These are phyloP conservation scores for Serendipita vermifera DNA, from an alignment of 768 basidiomycete species.

Conservation along the genomic window DNA sequence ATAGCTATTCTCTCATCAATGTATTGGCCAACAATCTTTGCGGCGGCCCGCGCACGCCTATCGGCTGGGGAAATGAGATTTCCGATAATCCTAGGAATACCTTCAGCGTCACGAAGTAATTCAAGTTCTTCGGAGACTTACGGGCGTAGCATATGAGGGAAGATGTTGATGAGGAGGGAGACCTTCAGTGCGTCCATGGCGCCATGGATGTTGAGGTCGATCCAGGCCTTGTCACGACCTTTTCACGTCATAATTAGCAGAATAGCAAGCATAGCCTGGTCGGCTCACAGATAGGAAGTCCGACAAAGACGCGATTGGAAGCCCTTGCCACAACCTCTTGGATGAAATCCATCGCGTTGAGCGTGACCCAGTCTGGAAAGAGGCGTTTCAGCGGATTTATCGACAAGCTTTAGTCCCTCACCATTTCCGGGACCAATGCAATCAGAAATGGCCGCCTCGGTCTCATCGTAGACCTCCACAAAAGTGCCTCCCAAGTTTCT, in stretches of 20 bases:
- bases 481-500: neutral
- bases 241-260: neutral
- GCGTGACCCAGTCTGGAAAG: constrained; percentile 24
- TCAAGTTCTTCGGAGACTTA: too few species aligned
- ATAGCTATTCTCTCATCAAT: neutral
- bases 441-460: neutral
- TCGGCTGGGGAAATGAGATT: too few species aligned
- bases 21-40: neutral
- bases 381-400: neutral
- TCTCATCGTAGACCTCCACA: constrained; percentile 14
- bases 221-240: neutral
- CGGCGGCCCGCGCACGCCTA: too few species aligned
- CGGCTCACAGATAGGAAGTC: constrained; percentile 34
- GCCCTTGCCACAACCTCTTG: constrained; percentile 29
- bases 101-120: too few species aligned
- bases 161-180: neutral
- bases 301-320: constrained; percentile 37
- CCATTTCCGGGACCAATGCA: neutral
- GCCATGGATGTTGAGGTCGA: neutral
- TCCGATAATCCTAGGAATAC: too few species aligned
- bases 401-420: neutral
- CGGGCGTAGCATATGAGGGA: neutral
- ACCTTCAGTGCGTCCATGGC: neutral
- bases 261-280: neutral
- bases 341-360: constrained; percentile 21